phyloP scores from a whole-genome alignment of 306 rosid genomes.

The Castanea mollissima region DNA sequence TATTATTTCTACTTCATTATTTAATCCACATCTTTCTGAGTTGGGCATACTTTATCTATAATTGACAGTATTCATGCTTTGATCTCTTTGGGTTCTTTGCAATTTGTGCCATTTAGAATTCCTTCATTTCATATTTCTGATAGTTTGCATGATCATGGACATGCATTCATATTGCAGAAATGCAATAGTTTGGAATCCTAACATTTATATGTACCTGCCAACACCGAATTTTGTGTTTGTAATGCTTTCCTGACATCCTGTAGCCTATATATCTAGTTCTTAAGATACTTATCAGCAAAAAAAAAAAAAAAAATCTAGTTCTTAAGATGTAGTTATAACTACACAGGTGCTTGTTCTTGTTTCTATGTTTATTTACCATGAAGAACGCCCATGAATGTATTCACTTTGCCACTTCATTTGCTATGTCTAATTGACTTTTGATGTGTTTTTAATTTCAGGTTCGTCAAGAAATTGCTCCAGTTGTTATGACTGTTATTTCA shows the following conservation, averaged over 20 bases:
- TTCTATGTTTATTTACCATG: neutral
- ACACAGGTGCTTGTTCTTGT: neutral
- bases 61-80: neutral
- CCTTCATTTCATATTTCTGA: neutral
- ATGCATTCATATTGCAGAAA: constrained; percentile 3
- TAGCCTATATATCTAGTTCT: neutral
- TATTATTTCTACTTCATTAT: neutral
- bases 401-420: neutral
- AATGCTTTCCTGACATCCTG: neutral
- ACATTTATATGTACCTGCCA: neutral
- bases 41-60: neutral
- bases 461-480: constrained; percentile 85
- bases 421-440: neutral
- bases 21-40: neutral
- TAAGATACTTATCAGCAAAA: neutral
- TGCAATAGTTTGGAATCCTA: neutral
- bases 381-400: neutral
- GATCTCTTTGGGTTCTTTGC: neutral
- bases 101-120: neutral
- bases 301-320: neutral
- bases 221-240: neutral
- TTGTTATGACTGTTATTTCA: constrained; percentile 74
- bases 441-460: constrained; percentile 57
- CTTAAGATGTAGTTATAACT: neutral
- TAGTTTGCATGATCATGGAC: neutral